phyloP scores from a whole-genome alignment of 257 asterid species.

The Solanum corneliomulleri region DNA sequence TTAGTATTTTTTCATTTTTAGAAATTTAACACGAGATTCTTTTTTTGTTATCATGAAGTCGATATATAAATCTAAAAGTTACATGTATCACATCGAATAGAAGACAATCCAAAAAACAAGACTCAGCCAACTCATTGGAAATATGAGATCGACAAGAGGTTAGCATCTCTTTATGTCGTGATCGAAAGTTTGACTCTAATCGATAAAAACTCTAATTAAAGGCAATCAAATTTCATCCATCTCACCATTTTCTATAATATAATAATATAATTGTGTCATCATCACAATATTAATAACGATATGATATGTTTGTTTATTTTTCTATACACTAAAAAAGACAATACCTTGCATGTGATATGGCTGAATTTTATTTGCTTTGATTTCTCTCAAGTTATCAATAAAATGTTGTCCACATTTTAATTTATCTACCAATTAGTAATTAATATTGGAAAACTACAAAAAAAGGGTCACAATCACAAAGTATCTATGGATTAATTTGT shows the following conservation, averaged over 20 bases:
- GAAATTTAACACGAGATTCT: background rate
- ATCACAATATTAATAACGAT: background rate
- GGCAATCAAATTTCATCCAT: background rate
- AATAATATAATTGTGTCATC: background rate
- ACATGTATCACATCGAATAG: background rate
- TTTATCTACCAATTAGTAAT: background rate
- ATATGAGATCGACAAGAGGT: background rate
- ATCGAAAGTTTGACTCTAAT: background rate
- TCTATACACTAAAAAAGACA: background rate
- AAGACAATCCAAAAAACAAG: background rate
- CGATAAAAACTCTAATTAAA: background rate
- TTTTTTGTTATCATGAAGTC: background rate
- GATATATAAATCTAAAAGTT: background rate
- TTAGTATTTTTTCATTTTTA: background rate
- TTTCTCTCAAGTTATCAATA: background rate
- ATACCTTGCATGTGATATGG: background rate
- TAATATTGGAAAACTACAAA: background rate
- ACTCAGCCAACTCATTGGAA: background rate
- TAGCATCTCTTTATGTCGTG: background rate
- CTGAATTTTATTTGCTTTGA: background rate
- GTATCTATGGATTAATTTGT: background rate
- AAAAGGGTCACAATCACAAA: background rate
- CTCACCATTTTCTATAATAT: background rate
- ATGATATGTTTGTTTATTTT: background rate
- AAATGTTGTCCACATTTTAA: background rate